Conservation (phyloP, 2,329 filamentous ascomycete genomes). For the Botrytis sinoallii region DNA sequence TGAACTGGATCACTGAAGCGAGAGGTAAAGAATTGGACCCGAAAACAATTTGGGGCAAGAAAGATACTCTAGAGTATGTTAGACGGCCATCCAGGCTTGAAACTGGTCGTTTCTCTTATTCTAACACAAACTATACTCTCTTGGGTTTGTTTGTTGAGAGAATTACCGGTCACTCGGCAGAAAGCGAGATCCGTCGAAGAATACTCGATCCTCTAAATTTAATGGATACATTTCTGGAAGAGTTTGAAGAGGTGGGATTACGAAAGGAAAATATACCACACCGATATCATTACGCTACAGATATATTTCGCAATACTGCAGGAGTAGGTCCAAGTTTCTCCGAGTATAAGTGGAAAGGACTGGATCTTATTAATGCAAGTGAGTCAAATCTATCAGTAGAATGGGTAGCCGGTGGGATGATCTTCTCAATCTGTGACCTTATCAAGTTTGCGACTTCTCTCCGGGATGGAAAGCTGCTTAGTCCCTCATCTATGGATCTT, state of each 20-base stretch:
- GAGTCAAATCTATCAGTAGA: constrained; percentile 23
- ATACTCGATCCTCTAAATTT: constrained; percentile 19
- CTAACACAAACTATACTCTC: background rate
- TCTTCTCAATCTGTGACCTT: constrained; percentile 22
- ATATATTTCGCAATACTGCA: constrained; percentile 18
- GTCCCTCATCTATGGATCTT: constrained; percentile 14
- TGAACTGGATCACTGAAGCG: constrained; percentile 21
- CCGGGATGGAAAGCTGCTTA: constrained; percentile 19
- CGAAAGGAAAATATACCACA: background rate
- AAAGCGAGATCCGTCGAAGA: background rate
- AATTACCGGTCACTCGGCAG: background rate
- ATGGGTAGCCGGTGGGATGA: constrained; percentile 23
- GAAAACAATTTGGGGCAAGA: constrained; percentile 20
- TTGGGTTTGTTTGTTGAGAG: background rate
- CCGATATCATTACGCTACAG: constrained; percentile 23
- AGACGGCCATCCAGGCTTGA: constrained; percentile 1
- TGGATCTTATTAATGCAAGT: constrained; percentile 19
- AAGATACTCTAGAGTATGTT: constrained; percentile 22
- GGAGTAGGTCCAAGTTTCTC: constrained; percentile 21
- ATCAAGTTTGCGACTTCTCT: constrained; percentile 20
- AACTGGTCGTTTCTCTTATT: background rate
- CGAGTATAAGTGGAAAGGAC: background rate
- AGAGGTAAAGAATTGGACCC: constrained; percentile 19
- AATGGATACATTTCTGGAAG: constrained; percentile 21
- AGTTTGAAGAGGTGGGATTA: constrained; percentile 13